These are phyloP conservation scores for Erigeron philadelphicus DNA, from an alignment of 140 eudicot genomes.

Conservation along the genomic window DNA sequence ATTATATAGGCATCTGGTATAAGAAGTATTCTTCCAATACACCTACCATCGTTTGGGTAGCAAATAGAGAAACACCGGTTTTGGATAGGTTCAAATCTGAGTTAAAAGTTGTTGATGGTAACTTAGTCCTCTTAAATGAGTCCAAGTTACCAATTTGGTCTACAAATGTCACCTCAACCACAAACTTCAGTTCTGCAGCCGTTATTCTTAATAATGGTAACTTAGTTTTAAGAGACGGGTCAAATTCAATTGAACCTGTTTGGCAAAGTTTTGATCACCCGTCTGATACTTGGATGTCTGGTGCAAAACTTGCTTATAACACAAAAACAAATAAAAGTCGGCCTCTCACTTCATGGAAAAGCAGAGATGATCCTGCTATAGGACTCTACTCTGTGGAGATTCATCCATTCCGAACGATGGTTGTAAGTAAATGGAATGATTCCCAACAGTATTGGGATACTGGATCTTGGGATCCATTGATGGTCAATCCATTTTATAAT, in stretches of 20 bases:
- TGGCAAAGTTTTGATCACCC: constrained; percentile 71
- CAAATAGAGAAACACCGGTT: constrained; percentile 22
- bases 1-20: constrained; percentile 27
- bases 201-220: constrained; percentile 59
- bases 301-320: constrained; percentile 42
- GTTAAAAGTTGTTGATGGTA: constrained; percentile 39
- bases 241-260: constrained; percentile 21
- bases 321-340: constrained; percentile 32
- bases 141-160: constrained; percentile 44
- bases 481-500: constrained; percentile 32
- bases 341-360: constrained; percentile 61
- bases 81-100: constrained; percentile 24
- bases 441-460: constrained; percentile 51
- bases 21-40: constrained; percentile 12
- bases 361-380: constrained; percentile 42
- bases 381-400: constrained; percentile 49
- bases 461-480: constrained; percentile 50
- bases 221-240: constrained; percentile 38
- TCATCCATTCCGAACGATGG: constrained; percentile 28
- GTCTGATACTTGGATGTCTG: constrained; percentile 51
- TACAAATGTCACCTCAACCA: constrained; percentile 26
- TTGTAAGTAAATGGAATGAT: constrained; percentile 45
- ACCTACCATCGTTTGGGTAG: constrained; percentile 26
- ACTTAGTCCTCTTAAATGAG: constrained; percentile 48
- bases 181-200: constrained; percentile 27